Base-by-base conservation (phyloP, 2,329 filamentous ascomycete species). In the Beauveria bassiana region DNA sequence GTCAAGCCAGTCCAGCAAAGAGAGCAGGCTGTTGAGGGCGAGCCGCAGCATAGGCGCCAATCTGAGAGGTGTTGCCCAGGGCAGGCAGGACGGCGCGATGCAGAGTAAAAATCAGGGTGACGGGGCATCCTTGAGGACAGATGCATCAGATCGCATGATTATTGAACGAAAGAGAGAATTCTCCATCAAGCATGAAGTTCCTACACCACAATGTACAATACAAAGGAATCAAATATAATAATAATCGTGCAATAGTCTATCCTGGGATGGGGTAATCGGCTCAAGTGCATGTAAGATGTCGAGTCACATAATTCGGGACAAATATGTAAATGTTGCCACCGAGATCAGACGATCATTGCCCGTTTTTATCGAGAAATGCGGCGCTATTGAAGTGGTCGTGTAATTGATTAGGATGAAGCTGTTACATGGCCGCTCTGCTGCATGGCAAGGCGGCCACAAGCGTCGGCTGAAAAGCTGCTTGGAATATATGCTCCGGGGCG, bases 91-190 rank as follows among this genome's bases (percentile, higher is more conserved):
- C n/a, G 38, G 45, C 28, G 28, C 43, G 14, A 49, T 3, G 12
- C 43, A 14, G 5, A 58, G 45, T 16, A 6, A 7, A 5, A 26
- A 2, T 40, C 26, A 2, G 5, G 59, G 34, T 10, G 59, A 61
- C 26, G 3, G 12, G 8, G 46, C 24, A 5, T 61, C 59, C 1
- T 18, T 10, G 45, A 38, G 38, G 16, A 61, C 59, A 20, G 52
- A 61, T 22, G 34, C 51, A 9, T 61, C 53, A 6, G 52, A 61
- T 31, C 22, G 59, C 6, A 50, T 61, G 12, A 57, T 61, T 51
- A 61, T 61, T 50, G 42, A 61, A 40, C 45, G 59, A 4, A 57
- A 46, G 3, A 61, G 45, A 16, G 59, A 61, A 20, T 53, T 61
- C 4, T 45, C 52, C 8, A 52, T 61, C 31, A 6, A 57, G 45